Base-by-base conservation (phyloP, 2,329 filamentous ascomycete genomes). In the Colletotrichum sp. region DNA sequence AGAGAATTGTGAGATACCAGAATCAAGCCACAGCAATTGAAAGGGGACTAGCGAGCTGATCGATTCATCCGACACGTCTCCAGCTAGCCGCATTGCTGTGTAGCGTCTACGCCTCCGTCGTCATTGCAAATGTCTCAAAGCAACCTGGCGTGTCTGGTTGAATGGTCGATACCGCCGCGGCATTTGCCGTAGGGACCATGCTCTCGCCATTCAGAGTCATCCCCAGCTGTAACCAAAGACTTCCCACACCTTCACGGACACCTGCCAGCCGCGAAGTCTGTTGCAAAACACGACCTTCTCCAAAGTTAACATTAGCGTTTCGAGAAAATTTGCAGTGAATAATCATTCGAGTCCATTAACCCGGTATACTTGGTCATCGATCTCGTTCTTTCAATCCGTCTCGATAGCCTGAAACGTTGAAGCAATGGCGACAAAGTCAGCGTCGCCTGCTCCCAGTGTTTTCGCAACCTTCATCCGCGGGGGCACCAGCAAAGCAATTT, bases 401-500 rank as follows among this genome's bases (percentile, higher is more conserved):
- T 48, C 19, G n/a, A 22, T 6, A 48, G 19, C 44, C 44, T 48
- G n/a, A 22, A 12, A 13, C 44, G n/a, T 13, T 48, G 44, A 48
- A 22, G 19, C 27, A 12, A 61, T 61, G 59, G 28, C 28, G 27
- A 19, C 27, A 19, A 32, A 30, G 25, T 30, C 59, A 3, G 28
- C n/a, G 2, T 32, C 4, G 59, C 27, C 59, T 28, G 59, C 28
- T 8, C 59, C 59, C 27, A 34, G 59, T 30, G n/a, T 48, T n/a
- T 66, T 66, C 16, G 63, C 63, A 16, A 30, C 22, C 63, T 66
- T 66, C 39, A 48, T 66, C 22, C 66, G 72, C 8, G 36, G 59
- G 8, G 72, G 67, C 28, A 64, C 34, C 28, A 71, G 55, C 25
- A 71, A 71, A 32, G 55, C 71, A 6, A n/a, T 73, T n/a, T 87